These are phyloP conservation scores for Lentinus polychrous DNA, from an alignment of 1,284 basidiomycete species.

Conservation along the genomic window DNA sequence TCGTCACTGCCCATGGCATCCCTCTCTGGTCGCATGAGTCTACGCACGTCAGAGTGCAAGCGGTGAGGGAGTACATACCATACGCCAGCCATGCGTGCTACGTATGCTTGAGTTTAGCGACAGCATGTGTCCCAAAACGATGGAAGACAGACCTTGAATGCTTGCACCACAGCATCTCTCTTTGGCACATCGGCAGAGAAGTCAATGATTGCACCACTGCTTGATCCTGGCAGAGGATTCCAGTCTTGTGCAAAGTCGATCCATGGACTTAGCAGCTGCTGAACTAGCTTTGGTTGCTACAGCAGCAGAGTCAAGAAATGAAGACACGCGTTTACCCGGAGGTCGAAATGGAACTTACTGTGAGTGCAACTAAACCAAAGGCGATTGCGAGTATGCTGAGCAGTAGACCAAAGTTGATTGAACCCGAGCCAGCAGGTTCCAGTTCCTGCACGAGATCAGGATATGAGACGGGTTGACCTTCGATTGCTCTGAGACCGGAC, in stretches of 20 bases:
- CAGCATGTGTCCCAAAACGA: background rate
- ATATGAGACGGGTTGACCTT: background rate
- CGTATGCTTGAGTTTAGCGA: constrained; percentile 2
- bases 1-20: constrained; percentile 89
- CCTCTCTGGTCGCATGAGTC: constrained; percentile 48
- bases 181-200: constrained; percentile 53
- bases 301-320: background rate
- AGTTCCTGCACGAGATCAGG: background rate
- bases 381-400: background rate
- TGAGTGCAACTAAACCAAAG: background rate
- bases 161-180: constrained; percentile 64
- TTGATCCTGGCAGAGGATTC: constrained; percentile 16
- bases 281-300: background rate
- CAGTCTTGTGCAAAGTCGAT: constrained; percentile 1
- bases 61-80: constrained; percentile 37
- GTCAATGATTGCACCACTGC: constrained; percentile 14
- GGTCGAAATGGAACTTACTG: background rate
- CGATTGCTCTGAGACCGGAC: background rate
- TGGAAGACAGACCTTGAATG: constrained; percentile 62
- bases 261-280: background rate
- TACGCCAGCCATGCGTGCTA: constrained; percentile 80
- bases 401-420: background rate
- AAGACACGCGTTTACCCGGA: background rate
- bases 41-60: constrained; percentile 2
- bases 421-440: background rate